Percentiles rank a stretch among this genome's conserved stretches.
Conservation (phyloP, 345 rosid species). For the Acer negundo region DNA sequence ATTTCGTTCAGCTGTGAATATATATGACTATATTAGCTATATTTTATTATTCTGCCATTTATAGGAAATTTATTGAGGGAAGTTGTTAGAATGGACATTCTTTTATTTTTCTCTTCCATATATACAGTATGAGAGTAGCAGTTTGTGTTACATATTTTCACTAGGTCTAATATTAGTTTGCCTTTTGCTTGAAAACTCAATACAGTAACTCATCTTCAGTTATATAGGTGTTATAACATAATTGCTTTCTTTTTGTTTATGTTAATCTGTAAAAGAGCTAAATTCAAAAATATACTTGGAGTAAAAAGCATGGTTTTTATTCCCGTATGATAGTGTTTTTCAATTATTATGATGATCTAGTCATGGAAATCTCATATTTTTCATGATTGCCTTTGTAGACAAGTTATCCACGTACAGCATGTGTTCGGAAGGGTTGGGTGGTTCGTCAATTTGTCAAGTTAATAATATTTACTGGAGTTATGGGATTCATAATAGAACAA, state of each 20-base stretch:
- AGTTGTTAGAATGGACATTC: background rate
- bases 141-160: background rate
- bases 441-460: slow-evolving; percentile 81
- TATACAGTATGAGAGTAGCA: background rate
- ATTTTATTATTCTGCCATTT: background rate
- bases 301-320: background rate
- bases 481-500: slow-evolving; percentile 97
- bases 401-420: slow-evolving; percentile 85
- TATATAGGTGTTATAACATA: background rate
- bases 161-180: background rate
- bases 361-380: slow-evolving; percentile 11
- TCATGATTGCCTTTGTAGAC: slow-evolving; percentile 44
- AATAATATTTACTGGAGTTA: slow-evolving; percentile 84
- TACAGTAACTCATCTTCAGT: background rate
- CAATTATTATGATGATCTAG: slow-evolving; percentile 2
- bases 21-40: background rate
- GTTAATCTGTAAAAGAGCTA: background rate
- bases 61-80: background rate
- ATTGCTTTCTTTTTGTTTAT: background rate
- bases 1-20: background rate
- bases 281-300: background rate
- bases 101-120: background rate
- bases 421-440: slow-evolving; percentile 86
- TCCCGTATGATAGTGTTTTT: background rate
- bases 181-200: background rate